Conservation (phyloP, 768 basidiomycete species). For the Russula sp. region DNA sequence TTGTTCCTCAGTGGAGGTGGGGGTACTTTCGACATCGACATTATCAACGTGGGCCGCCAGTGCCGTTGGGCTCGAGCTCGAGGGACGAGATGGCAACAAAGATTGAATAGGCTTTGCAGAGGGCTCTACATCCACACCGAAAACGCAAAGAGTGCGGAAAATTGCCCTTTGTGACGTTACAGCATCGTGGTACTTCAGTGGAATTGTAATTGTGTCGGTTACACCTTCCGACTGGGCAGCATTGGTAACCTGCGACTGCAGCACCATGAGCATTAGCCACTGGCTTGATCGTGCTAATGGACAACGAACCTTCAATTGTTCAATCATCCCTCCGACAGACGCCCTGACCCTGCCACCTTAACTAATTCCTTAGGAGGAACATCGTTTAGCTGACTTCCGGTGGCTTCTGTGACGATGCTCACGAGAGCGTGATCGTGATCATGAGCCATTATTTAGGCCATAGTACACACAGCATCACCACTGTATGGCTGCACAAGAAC, state of each 20-base stretch:
- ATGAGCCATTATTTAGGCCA: too few relatives aligned
- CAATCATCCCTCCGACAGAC: conserved; percentile 73
- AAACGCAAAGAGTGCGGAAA: conserved; percentile 79
- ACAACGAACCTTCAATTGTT: conserved; percentile 67
- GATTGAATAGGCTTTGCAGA: conserved; percentile 60
- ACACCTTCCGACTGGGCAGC: conserved; percentile 51
- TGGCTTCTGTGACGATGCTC: too few relatives aligned
- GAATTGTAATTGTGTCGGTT: conserved; percentile 62
- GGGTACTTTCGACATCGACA: conserved; percentile 44
- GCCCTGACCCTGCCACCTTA: conserved; percentile 84
- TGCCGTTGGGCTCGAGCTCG: conserved; percentile 38
- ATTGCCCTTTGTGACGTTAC: conserved; percentile 87
- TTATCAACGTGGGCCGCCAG: conserved; percentile 85
- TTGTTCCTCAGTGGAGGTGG: conserved; percentile 44
- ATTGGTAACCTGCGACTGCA: conserved; percentile 51
- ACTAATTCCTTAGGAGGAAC: conserved; percentile 76
- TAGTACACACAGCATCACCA: too few relatives aligned
- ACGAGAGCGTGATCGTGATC: too few relatives aligned
- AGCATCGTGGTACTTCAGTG: conserved; percentile 80
- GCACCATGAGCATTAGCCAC: conserved; percentile 22
- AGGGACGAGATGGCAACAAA: conserved; percentile 57
- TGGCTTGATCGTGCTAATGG: not conserved
- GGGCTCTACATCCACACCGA: conserved; percentile 80
- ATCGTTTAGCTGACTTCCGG: conserved; percentile 63
- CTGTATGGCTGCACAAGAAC: too few relatives aligned